A percentile compares a stretch with the other conserved stretches of the same genome.
Evolutionary conservation across 208 protist species (phyloP).

Genomic region (Phytomonas sp.): DNA sequence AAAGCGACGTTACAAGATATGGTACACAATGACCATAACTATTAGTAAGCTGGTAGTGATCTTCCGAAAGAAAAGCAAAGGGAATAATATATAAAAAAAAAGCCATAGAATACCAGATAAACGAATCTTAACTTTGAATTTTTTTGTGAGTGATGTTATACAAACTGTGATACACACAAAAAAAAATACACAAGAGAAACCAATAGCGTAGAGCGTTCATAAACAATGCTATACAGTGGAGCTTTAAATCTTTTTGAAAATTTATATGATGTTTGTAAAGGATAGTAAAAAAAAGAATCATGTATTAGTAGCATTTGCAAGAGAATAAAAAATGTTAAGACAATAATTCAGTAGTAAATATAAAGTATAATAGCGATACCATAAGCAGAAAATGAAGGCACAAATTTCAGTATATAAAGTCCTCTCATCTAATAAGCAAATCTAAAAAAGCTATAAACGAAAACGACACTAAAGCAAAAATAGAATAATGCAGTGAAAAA

Average conservation of each 20-base stretch:
- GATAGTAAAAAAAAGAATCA: background rate
- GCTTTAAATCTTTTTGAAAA: background rate
- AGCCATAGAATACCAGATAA: background rate
- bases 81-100: background rate
- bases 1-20: background rate
- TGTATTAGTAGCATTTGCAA: background rate
- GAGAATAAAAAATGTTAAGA: background rate
- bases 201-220: background rate
- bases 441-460: background rate
- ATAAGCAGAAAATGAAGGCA: background rate
- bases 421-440: background rate
- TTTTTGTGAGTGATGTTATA: background rate
- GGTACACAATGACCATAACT: background rate
- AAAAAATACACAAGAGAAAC: background rate
- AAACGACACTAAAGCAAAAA: background rate
- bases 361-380: background rate
- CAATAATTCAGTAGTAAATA: background rate
- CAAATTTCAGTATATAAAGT: background rate
- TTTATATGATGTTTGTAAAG: background rate
- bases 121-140: background rate
- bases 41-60: background rate
- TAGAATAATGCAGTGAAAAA: background rate
- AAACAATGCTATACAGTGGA: background rate
- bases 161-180: background rate
- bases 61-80: background rate